A percentile compares a stretch with the other conserved stretches of the same genome.
phyloP scores from a whole-genome alignment of 2,329 filamentous ascomycete species.

The Alternaria sp. region DNA sequence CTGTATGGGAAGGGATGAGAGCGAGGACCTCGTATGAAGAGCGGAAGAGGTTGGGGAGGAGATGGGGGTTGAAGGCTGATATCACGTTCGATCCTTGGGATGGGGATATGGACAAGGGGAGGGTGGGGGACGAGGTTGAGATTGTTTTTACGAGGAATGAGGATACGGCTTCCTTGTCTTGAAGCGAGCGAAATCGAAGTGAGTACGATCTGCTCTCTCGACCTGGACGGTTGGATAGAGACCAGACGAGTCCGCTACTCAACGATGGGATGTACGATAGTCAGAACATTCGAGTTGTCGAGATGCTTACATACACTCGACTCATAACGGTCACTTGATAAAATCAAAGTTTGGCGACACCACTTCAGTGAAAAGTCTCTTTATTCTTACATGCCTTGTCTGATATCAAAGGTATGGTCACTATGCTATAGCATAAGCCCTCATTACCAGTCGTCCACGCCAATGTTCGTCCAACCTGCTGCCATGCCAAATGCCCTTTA shows the following conservation, averaged over 20 bases:
- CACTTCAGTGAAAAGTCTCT: not conserved
- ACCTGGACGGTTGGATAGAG: not conserved
- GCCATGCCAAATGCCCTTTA: not conserved
- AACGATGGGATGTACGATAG: not conserved
- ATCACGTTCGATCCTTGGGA: constrained; percentile 40
- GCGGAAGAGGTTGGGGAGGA: constrained; percentile 3
- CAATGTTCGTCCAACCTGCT: not conserved
- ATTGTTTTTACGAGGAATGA: constrained; percentile 34
- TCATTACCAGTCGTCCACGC: not conserved
- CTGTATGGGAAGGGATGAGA: constrained; percentile 30
- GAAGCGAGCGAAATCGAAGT: too few species aligned
- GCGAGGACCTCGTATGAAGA: constrained; percentile 17
- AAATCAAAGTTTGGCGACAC: not conserved
- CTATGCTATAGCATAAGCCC: not conserved
- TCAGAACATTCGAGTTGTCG: not conserved
- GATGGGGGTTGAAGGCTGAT: constrained; percentile 20
- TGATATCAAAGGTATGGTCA: not conserved
- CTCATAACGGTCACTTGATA: not conserved
- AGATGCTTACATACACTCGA: not conserved
- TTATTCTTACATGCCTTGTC: not conserved
- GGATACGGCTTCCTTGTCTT: not conserved
- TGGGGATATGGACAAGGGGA: constrained; percentile 35
- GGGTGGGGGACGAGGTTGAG: constrained; percentile 44
- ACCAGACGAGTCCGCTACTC: not conserved
- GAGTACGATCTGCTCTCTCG: not conserved